Conservation (phyloP, 257 asterid genomes). For the Penstemon davidsonii region DNA sequence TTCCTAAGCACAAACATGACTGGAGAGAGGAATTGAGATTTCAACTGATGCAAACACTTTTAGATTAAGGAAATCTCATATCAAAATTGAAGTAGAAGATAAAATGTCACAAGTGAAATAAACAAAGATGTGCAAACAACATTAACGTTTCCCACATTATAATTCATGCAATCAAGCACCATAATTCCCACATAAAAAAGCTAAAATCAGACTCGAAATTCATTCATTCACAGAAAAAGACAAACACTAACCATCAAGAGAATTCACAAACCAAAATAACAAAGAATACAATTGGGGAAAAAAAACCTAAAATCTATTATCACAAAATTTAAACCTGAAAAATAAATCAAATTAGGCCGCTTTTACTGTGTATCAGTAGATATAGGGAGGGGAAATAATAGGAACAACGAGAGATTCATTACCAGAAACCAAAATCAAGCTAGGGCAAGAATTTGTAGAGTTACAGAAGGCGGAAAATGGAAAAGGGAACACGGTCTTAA, state of each 20-base stretch:
- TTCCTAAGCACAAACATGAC: slow-evolving; percentile 5
- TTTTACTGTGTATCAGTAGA: slow-evolving; percentile 22
- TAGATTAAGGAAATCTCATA: slow-evolving; percentile 10
- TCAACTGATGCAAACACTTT: not conserved
- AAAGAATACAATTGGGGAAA: slow-evolving; percentile 7
- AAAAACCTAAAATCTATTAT: slow-evolving; percentile 45
- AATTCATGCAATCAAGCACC: slow-evolving; percentile 32
- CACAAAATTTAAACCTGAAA: slow-evolving; percentile 18
- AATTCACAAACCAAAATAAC: slow-evolving; percentile 5
- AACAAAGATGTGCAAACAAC: slow-evolving; percentile 13
- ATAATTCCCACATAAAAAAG: slow-evolving; percentile 24
- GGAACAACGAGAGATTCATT: slow-evolving; percentile 24
- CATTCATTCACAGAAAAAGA: slow-evolving; percentile 23
- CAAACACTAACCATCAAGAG: slow-evolving; percentile 26
- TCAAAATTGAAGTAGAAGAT: slow-evolving; percentile 14
- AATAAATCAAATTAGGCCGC: slow-evolving; percentile 13
- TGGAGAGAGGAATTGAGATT: not conserved
- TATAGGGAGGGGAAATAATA: slow-evolving; percentile 4
- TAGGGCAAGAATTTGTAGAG: slow-evolving; percentile 26
- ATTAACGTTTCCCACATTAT: slow-evolving; percentile 35
- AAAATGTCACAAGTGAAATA: not conserved
- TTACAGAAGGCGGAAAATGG: slow-evolving; percentile 17
- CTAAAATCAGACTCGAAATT: slow-evolving; percentile 22
- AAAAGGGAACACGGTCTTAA: slow-evolving; percentile 25
- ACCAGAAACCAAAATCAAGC: slow-evolving; percentile 35